Evolutionary conservation across 768 basidiomycete genomes (phyloP), one percentile per base, ranked within the genome.

Genomic region (Collybia sp.): DNA sequence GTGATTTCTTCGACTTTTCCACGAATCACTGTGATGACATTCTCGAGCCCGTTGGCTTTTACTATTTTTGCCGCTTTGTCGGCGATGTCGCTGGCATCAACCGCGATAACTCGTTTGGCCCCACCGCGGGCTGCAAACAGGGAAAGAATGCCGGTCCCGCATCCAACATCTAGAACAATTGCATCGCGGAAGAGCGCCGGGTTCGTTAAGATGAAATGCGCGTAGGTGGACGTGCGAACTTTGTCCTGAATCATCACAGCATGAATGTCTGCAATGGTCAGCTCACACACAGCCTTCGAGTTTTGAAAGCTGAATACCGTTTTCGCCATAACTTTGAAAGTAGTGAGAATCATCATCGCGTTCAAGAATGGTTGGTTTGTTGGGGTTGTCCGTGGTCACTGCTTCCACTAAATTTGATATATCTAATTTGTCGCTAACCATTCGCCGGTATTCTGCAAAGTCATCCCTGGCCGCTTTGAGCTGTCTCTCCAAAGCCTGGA

Each of bases 211-310:
- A 97, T 94, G 66, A 90, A 98, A 15, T 85, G 77, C 10, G 91
- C 92, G 62, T 98, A 98, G 1, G 92, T 85, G 17, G 93, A 83
- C 1, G 95, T 98, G 44, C 95, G 79, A 40, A 94, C 89, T 71
- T 86, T 86, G 61, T 98, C 95, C 58, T 91, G 87, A 47, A 98
- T 88, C 95, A 98, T 98, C 50, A 92, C 79, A 25, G 93, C 88
- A 60, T 98, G 95, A 42, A 96, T 94, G 53, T 96, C 92, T 93
- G 57, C 9, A 13, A 12, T 1, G 19, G 16, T 30, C 8, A 41
- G 47, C 18, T 16, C 30, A 1, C 30, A 46, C 30, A 1, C 30
- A 46, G 34, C 11, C 18, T 19, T 12, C 2, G 2, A 33, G 3
- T 33, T 15, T 66, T 6, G 42, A 0, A 16, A 10, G 8, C n/a